A percentile compares a stretch with the other conserved stretches of the same genome.
Evolutionary conservation across 2,329 filamentous ascomycete genomes (phyloP).

Genomic region (Aspergillus cejpii): DNA sequence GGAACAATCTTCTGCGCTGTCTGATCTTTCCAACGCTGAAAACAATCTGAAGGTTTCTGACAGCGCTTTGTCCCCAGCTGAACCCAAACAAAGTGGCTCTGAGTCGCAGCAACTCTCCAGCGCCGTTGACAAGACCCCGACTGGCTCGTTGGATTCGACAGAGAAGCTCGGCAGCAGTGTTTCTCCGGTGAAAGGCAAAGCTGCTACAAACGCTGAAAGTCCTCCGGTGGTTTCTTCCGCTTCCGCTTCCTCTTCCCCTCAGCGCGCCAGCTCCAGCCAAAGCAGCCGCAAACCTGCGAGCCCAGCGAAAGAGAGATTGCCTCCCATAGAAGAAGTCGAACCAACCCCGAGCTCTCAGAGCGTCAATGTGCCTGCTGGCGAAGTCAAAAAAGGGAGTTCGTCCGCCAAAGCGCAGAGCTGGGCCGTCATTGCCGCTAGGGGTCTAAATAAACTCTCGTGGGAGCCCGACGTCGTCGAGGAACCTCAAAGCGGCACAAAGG

Average conservation of each 20-base stretch:
- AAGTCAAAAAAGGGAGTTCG: not conserved
- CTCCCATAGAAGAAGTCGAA: constrained; percentile 9
- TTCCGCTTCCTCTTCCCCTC: too few relatives aligned
- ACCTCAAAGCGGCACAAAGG: not conserved
- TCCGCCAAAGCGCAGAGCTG: constrained; percentile 1
- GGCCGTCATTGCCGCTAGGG: constrained; percentile 7
- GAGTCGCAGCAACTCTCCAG: not conserved
- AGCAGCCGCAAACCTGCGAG: not conserved
- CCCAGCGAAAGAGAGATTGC: constrained; percentile 7
- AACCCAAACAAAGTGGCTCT: not conserved
- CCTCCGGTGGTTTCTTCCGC: not conserved
- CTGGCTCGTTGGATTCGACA: not conserved
- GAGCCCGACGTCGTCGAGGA: constrained; percentile 1
- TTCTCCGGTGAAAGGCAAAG: not conserved
- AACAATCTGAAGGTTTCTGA: not conserved
- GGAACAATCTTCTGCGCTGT: not conserved
- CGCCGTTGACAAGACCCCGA: not conserved
- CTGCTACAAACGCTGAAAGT: not conserved
- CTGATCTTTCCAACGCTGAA: not conserved
- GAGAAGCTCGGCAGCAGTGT: not conserved
- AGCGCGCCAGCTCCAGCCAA: too few relatives aligned
- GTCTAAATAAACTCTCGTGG: constrained; percentile 8
- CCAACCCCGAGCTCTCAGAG: not conserved
- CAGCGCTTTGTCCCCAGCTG: not conserved
- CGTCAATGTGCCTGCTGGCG: not conserved